Evolutionary conservation across 1,284 basidiomycete genomes (phyloP), one percentile per base, ranked within the genome.

Genomic region (Irpex lacteus): DNA sequence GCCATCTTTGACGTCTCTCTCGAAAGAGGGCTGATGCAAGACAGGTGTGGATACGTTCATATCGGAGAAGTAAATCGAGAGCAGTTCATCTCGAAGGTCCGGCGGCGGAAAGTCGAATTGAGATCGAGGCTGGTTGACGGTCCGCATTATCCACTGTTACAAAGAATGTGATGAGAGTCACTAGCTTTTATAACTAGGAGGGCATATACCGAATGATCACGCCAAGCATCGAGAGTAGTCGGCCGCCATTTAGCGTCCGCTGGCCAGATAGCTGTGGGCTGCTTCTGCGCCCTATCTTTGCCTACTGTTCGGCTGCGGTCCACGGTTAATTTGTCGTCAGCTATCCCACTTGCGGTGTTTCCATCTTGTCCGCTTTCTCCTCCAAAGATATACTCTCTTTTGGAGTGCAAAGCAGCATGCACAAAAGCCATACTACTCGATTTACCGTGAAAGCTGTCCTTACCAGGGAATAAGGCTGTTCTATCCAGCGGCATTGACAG

Each of bases 1-100:
- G 0, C 78, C 76, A 13, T 76, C 73, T 34, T 71, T 66, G 38
- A 82, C 74, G 21, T 78, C 73, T 3, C 72, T 67, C 55, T 80
- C 74, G 69, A 87, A 86, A 4, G 82, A 78, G 26, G 78, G 76
- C 0, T 77, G 76, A 69, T 87, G 85, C 4, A 88, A 72, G 2
- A 88, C 70, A 2, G 84, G 82, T 15, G 79, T 72, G 64, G 78
- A 75, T 2, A 68, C 65, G 67, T 84, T 82, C 65, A 77, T 63
- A 55, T 78, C 65, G 2, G 68, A 62, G 68, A 87, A 88, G 68
- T 81, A 87, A 9, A 79, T 73, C 37, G 81, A 78, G 65, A 86
- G 76, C 18, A 88, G 76, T 0, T 62, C 60, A 3, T 69, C 66
- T 15, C 80, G 18, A 19, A 54, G 52, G 52, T 54, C 52, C 11